phyloP scores from a whole-genome alignment of 805 yeast species.

The Wickerhamiella azyma region DNA sequence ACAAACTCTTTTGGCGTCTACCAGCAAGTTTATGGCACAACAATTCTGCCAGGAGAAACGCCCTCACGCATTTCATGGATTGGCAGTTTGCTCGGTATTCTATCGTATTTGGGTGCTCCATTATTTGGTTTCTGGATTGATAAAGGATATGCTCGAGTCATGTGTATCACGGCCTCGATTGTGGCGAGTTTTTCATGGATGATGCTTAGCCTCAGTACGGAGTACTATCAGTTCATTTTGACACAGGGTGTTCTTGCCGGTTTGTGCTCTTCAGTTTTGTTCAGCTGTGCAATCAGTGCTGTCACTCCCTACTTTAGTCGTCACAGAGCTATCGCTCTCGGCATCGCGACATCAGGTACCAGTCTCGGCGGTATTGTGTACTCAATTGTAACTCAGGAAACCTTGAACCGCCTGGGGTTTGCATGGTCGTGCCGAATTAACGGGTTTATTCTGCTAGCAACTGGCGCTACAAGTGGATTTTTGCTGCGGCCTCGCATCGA shows the following conservation, averaged over 20 bases:
- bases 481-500: conserved; percentile 22
- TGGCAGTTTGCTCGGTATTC: conserved; percentile 40
- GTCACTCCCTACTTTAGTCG: conserved; percentile 38
- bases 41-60: conserved; percentile 31
- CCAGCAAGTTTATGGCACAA: conserved; percentile 34
- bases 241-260: conserved; percentile 42
- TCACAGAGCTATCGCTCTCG: conserved; percentile 35
- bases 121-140: conserved; percentile 32
- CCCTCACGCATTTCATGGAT: conserved; percentile 38
- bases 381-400: conserved; percentile 33
- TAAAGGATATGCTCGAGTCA: conserved; percentile 29
- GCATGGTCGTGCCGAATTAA: conserved; percentile 39
- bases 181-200: conserved; percentile 34
- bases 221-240: conserved; percentile 38
- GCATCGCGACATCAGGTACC: conserved; percentile 36
- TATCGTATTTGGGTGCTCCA: conserved; percentile 27
- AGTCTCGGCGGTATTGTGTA: conserved; percentile 41
- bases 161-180: conserved; percentile 31
- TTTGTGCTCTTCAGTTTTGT: conserved; percentile 33
- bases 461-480: conserved; percentile 17
- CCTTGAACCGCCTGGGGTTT: conserved; percentile 34
- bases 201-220: conserved; percentile 33
- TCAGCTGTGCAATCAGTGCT: conserved; percentile 32
- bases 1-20: conserved; percentile 47
- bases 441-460: conserved; percentile 30